Conservation (phyloP, 106 monocot species). For the Narthecium ossifragum region DNA sequence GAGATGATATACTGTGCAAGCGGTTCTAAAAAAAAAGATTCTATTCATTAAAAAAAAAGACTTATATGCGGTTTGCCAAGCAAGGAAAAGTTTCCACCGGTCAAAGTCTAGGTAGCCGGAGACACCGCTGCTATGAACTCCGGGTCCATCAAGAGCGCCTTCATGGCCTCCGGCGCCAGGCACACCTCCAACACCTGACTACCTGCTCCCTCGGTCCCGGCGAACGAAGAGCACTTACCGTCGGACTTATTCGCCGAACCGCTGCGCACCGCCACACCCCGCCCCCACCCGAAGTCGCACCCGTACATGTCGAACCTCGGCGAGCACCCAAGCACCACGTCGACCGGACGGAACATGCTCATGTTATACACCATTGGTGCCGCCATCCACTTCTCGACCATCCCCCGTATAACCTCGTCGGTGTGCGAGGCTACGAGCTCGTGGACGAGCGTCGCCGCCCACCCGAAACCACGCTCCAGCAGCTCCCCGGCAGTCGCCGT, state of each 20-base stretch:
- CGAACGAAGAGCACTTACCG: conserved; percentile 34
- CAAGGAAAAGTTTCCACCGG: too few species aligned
- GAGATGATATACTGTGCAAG: too few species aligned
- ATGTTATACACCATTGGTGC: conserved; percentile 13
- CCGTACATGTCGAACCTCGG: conserved; percentile 54
- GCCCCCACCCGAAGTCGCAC: conserved; percentile 61
- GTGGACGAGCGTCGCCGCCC: conserved; percentile 13
- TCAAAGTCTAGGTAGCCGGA: too few species aligned
- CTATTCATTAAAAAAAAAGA: too few species aligned
- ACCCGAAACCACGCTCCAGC: conserved; percentile 11
- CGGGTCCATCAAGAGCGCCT: conserved; percentile 19
- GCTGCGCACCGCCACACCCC: conserved; percentile 35
- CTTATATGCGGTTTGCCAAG: too few species aligned
- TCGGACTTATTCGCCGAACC: conserved; percentile 54
- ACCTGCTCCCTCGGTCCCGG: conserved; percentile 46
- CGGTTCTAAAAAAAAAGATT: too few species aligned
- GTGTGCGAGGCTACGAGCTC: not conserved
- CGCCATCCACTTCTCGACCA: conserved; percentile 21
- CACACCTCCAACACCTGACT: conserved; percentile 47
- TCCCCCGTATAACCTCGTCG: conserved; percentile 2
- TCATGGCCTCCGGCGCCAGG: conserved; percentile 35
- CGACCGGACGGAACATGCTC: conserved; percentile 1
- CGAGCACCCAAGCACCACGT: conserved; percentile 37
- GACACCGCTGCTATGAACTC: conserved; percentile 28
- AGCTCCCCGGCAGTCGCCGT: conserved; percentile 13